A percentile compares a stretch with the other conserved stretches of the same genome.
These are phyloP conservation scores for Penicillium hesseltinei DNA, from an alignment of 2,329 filamentous ascomycete genomes.

Conservation along the genomic window DNA sequence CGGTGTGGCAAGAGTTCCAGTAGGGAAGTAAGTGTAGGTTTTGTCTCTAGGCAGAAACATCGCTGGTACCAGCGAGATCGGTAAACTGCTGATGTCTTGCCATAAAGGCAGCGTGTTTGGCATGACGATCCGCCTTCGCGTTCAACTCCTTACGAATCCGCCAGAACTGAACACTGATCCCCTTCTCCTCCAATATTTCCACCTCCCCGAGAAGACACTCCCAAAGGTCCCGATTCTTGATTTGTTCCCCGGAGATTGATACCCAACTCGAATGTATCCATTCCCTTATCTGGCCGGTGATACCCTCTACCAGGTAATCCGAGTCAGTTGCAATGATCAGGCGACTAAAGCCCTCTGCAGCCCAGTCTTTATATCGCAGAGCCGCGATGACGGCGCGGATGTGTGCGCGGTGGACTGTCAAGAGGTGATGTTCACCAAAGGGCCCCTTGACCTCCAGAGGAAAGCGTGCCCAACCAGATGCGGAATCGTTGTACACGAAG, in stretches of 20 bases:
- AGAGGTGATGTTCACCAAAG: slow-evolving; percentile 16
- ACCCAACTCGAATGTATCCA: slow-evolving; percentile 29
- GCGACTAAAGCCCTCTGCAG: slow-evolving; percentile 40
- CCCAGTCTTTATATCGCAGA: slow-evolving; percentile 48
- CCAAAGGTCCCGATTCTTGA: slow-evolving; percentile 49
- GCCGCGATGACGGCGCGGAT: slow-evolving; percentile 56
- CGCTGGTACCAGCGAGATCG: neutral
- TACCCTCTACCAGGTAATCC: slow-evolving; percentile 50
- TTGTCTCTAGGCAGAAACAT: neutral
- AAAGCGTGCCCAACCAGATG: neutral
- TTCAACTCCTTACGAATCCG: neutral
- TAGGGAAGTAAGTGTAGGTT: accelerated
- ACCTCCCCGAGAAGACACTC: slow-evolving; percentile 47
- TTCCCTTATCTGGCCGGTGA: slow-evolving; percentile 48
- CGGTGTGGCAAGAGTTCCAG: neutral
- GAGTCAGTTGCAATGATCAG: slow-evolving; percentile 57
- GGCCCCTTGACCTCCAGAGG: neutral
- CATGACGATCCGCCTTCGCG: neutral
- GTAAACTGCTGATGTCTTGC: neutral
- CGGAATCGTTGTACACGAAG: neutral
- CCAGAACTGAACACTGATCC: slow-evolving; percentile 23
- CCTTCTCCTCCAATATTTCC: slow-evolving; percentile 30
- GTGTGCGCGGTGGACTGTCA: slow-evolving; percentile 56
- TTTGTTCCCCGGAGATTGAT: neutral
- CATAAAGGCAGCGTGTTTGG: neutral